phyloP scores from a whole-genome alignment of 106 monocot species.

The Iris macrosiphon region DNA sequence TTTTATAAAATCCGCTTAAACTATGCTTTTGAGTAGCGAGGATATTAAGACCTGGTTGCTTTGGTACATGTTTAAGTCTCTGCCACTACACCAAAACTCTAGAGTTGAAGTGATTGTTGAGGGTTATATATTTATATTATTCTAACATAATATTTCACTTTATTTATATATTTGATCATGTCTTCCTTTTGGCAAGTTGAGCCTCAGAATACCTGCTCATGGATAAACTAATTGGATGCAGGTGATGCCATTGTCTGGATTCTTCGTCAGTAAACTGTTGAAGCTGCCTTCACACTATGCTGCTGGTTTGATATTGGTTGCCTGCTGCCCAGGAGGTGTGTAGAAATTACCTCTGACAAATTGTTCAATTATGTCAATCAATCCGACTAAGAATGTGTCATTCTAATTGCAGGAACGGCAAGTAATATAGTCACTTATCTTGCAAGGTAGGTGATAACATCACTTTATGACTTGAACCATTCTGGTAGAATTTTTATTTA shows the following conservation, averaged over 20 bases:
- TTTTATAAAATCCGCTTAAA: too few relatives aligned
- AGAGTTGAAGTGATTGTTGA: too few relatives aligned
- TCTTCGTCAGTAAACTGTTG: conserved; percentile 60
- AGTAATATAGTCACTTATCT: conserved; percentile 90
- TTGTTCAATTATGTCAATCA: neutral
- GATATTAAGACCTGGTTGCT: too few relatives aligned
- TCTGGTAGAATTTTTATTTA: conserved; percentile 1
- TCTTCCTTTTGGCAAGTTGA: neutral
- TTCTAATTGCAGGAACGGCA: conserved; percentile 58
- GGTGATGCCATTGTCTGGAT: conserved; percentile 96
- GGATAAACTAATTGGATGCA: conserved; percentile 20
- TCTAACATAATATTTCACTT: too few relatives aligned
- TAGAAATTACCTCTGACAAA: too few relatives aligned
- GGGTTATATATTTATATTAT: too few relatives aligned
- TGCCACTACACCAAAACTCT: too few relatives aligned
- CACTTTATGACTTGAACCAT: neutral
- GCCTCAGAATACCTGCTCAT: neutral
- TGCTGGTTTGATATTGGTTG: conserved; percentile 64
- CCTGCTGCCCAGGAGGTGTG: conserved; percentile 84
- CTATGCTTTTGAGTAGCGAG: too few relatives aligned
- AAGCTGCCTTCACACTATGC: conserved; percentile 84
- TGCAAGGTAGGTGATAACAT: conserved; percentile 38
- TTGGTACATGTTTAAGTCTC: too few relatives aligned
- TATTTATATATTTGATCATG: too few relatives aligned
- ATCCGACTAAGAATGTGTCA: too few relatives aligned